A percentile compares a stretch with the other conserved stretches of the same genome.
These are phyloP conservation scores for Puccinia novopanici DNA, from an alignment of 1,284 basidiomycete genomes.

Conservation along the genomic window DNA sequence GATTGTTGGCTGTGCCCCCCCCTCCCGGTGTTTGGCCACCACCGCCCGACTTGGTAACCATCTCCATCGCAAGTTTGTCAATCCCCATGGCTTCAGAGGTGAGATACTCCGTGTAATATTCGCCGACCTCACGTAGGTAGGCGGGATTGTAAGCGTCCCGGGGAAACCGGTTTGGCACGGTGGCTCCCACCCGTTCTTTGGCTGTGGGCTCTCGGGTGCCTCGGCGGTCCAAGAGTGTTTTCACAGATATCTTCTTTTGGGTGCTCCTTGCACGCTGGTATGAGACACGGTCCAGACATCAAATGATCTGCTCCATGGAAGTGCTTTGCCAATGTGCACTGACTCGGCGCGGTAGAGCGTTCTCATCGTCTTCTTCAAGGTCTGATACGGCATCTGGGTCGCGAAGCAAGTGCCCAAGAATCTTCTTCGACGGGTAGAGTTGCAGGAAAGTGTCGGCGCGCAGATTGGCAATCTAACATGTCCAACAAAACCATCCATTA, in stretches of 20 bases:
- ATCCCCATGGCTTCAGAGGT: not conserved
- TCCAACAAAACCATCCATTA: not conserved
- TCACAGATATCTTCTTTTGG: slow-evolving; percentile 23
- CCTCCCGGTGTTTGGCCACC: too few species aligned
- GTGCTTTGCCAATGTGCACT: slow-evolving; percentile 3
- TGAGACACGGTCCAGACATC: not conserved
- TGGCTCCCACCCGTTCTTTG: not conserved
- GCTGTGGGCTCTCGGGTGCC: not conserved
- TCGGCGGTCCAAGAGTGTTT: not conserved
- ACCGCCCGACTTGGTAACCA: not conserved
- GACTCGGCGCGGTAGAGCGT: not conserved
- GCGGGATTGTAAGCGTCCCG: not conserved
- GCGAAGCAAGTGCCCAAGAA: slow-evolving; percentile 10
- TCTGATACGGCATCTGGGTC: slow-evolving; percentile 4
- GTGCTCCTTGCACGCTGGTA: not conserved
- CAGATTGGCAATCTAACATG: slow-evolving; percentile 4
- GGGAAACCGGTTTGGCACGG: not conserved
- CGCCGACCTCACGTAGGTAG: not conserved
- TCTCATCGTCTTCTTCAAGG: slow-evolving; percentile 9
- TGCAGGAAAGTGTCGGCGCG: slow-evolving; percentile 5
- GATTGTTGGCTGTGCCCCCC: too few species aligned
- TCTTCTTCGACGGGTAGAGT: not conserved
- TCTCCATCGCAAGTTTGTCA: not conserved
- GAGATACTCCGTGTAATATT: not conserved
- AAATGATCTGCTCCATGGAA: not conserved